Evolutionary conservation across 106 monocot species (phyloP), one percentile per base, ranked within the genome.

Genomic region (Xerophyta viscosa): DNA sequence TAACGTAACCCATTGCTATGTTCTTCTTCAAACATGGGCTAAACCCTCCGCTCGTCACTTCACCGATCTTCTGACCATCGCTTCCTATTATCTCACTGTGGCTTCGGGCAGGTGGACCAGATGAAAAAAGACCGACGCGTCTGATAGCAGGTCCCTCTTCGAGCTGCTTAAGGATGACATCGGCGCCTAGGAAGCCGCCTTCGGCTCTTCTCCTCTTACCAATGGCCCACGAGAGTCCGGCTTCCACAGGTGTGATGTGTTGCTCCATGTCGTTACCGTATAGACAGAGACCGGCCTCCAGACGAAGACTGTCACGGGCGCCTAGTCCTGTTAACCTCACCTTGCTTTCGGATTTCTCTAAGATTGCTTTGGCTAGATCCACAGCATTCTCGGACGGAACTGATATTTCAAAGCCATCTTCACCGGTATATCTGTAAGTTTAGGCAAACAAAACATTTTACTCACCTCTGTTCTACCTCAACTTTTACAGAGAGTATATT

Each of bases 261-360:
- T 94, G 94, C 66, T 94, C 94, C 94, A 94, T 84, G 36, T 94
- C 94, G 45, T 78, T 88, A 4, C 94, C 94, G 8, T 94, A 94
- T 31, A 94, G 56, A 41, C 94, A 94, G 8, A 94, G 84, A 24
- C 88, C 88, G 8, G 94, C 94, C 67, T 94, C 94, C 13, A 94
- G 81, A 0, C 94, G 80, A 25, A 94, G 94, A 57, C 94, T 94
- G 75, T 94, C 94, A 26, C 94, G 84, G 53, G 94, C 88, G 4
- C 94, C 94, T 18, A 94, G 49, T 1, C 94, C 94, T 12, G 88
- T 88, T 14, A 94, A 37, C 36, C 84, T 71, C 24, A 94, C 66
- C 61, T 88, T 94, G 17, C 81, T 84, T 61, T 88, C 88, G 13
- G 94, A 94, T 37, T 76, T 88, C 50, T 94, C 94, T 31, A 94